phyloP scores from a whole-genome alignment of 441 rosid genomes.

The Pelargonium fulgidum region DNA sequence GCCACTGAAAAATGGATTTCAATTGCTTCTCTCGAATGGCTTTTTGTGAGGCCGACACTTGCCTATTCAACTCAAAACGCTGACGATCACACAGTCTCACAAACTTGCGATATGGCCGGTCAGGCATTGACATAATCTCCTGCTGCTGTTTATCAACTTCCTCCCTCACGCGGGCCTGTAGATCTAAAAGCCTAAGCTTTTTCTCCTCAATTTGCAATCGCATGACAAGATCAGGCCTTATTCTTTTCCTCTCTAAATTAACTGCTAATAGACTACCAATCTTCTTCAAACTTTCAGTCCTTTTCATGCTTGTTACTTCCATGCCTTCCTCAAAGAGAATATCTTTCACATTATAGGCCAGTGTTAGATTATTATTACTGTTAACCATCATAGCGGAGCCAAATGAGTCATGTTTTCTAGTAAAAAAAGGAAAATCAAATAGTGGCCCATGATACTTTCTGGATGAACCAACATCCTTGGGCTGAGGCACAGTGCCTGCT shows the following conservation, averaged over 20 bases:
- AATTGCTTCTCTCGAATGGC: constrained; percentile 89
- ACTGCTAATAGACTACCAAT: constrained; percentile 73
- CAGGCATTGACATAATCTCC: constrained; percentile 99
- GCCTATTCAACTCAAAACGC: constrained; percentile 85
- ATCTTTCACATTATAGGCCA: constrained; percentile 93
- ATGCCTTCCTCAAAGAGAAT: constrained; percentile 84
- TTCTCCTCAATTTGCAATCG: constrained; percentile 97
- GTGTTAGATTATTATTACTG: constrained; percentile 67
- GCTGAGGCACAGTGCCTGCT: constrained; percentile 45
- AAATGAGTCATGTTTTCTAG: constrained; percentile 88
- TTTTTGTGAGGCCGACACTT: constrained; percentile 78
- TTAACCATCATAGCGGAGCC: constrained; percentile 67
- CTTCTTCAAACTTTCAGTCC: constrained; percentile 79
- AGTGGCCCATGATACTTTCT: constrained; percentile 98
- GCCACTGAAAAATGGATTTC: constrained; percentile 98
- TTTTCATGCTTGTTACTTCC: constrained; percentile 70
- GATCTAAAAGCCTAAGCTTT: constrained; percentile 71
- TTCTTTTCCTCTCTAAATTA: constrained; percentile 95
- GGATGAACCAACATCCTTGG: constrained; percentile 69
- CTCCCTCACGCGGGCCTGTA: constrained; percentile 87
- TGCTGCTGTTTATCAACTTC: constrained; percentile 96
- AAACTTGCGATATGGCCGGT: constrained; percentile 96
- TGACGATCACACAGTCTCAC: constrained; percentile 97
- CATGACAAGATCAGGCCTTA: constrained; percentile 96
- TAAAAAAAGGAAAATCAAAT: constrained; percentile 97